These are phyloP conservation scores for Monilinia aucupariae DNA, from an alignment of 2,329 filamentous ascomycete genomes.

Conservation along the genomic window DNA sequence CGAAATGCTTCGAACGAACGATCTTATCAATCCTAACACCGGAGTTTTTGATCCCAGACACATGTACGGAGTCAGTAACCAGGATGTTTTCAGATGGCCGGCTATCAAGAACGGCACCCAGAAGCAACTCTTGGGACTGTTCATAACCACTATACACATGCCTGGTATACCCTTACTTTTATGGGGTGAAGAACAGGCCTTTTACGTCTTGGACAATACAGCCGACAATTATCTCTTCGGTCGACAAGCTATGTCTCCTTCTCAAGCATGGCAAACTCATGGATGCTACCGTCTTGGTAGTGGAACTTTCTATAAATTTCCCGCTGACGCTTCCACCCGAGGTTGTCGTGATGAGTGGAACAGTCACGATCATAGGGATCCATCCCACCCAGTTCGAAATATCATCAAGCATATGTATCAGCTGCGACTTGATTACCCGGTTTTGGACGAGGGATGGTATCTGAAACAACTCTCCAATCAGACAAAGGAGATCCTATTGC, in stretches of 20 bases:
- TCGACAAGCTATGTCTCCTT: slow-evolving; percentile 55
- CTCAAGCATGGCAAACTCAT: slow-evolving; percentile 58
- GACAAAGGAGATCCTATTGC: slow-evolving; percentile 45
- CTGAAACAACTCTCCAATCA: slow-evolving; percentile 52
- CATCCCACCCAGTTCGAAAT: slow-evolving; percentile 55
- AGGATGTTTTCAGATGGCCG: slow-evolving; percentile 62
- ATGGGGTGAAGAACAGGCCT: slow-evolving; percentile 63
- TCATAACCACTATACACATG: slow-evolving; percentile 53
- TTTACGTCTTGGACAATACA: slow-evolving; percentile 59
- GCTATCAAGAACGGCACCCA: slow-evolving; percentile 52
- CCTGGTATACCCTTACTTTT: slow-evolving; percentile 55
- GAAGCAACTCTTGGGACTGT: slow-evolving; percentile 51
- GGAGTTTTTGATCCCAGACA: slow-evolving; percentile 59
- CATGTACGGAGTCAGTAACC: slow-evolving; percentile 59
- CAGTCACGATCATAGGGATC: slow-evolving; percentile 57
- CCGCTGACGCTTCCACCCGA: slow-evolving; percentile 46
- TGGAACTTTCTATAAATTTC: slow-evolving; percentile 53
- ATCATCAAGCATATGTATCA: slow-evolving; percentile 58
- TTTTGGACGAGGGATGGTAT: slow-evolving; percentile 54
- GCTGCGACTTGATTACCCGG: slow-evolving; percentile 50
- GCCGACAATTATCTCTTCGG: slow-evolving; percentile 62
- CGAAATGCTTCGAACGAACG: slow-evolving; percentile 51
- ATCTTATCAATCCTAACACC: slow-evolving; percentile 55
- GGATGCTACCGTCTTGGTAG: slow-evolving; percentile 56
- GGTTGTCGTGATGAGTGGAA: slow-evolving; percentile 55